Evolutionary conservation across 108 stramenopile genomes (phyloP).

Genomic region (Skeletonema grethae): DNA sequence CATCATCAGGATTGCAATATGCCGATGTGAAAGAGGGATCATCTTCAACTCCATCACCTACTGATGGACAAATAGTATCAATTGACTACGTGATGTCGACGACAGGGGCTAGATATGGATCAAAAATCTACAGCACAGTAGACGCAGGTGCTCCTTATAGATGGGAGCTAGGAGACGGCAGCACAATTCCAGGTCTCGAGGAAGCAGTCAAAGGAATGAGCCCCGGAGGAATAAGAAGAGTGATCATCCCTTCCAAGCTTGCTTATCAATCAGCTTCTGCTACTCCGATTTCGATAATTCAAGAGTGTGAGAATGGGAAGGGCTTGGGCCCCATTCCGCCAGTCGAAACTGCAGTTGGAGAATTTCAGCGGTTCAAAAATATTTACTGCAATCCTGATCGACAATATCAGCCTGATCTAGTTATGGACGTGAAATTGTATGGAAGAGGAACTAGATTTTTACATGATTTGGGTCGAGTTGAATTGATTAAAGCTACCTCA

Average conservation of each 20-base stretch:
- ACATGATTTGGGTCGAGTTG: neutral
- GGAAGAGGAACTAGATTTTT: slow-evolving; percentile 48
- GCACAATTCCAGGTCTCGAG: slow-evolving; percentile 68
- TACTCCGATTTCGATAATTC: slow-evolving; percentile 6
- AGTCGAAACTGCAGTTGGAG: slow-evolving; percentile 46
- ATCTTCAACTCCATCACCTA: slow-evolving; percentile 27
- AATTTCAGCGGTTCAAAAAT: slow-evolving; percentile 80
- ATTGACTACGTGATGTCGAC: slow-evolving; percentile 80
- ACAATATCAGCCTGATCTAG: slow-evolving; percentile 77
- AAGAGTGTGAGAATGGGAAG: slow-evolving; percentile 55
- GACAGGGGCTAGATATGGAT: slow-evolving; percentile 73
- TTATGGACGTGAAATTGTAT: slow-evolving; percentile 75
- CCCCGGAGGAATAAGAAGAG: slow-evolving; percentile 68
- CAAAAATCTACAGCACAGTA: slow-evolving; percentile 63
- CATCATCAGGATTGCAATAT: slow-evolving; percentile 61
- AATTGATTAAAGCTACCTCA: neutral
- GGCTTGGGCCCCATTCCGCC: slow-evolving; percentile 69
- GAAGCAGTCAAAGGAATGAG: slow-evolving; percentile 66
- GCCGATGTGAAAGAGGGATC: slow-evolving; percentile 69
- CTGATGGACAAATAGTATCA: slow-evolving; percentile 48
- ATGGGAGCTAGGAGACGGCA: slow-evolving; percentile 68
- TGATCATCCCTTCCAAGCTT: slow-evolving; percentile 61
- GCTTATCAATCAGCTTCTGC: slow-evolving; percentile 49
- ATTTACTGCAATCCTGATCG: slow-evolving; percentile 77
- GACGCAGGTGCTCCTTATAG: slow-evolving; percentile 66